Percentiles rank a stretch among this genome's conserved stretches.
These are phyloP conservation scores for Helotiales sp. DNA, from an alignment of 2,329 filamentous ascomycete genomes.

Conservation along the genomic window DNA sequence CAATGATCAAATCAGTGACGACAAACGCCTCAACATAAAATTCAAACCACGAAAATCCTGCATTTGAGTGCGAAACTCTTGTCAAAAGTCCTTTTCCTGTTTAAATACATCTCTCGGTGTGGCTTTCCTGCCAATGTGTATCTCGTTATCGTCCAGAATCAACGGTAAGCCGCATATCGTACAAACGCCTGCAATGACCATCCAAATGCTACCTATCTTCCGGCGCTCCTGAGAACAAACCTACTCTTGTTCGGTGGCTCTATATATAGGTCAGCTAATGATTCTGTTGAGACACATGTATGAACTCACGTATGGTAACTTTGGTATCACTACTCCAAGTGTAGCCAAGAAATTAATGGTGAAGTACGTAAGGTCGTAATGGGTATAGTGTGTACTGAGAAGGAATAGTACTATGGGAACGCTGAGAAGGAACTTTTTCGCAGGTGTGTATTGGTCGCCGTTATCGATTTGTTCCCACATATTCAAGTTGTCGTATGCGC, in stretches of 20 bases:
- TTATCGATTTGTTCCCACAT: slow-evolving; percentile 99
- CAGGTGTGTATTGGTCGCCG: slow-evolving; percentile 95
- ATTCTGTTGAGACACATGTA: not conserved
- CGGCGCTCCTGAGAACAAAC: slow-evolving; percentile 68
- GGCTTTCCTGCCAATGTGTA: slow-evolving; percentile 28
- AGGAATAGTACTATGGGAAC: slow-evolving; percentile 94
- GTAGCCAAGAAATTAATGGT: slow-evolving; percentile 95
- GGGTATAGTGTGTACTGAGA: slow-evolving; percentile 96
- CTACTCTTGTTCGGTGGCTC: slow-evolving; percentile 78
- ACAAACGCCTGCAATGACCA: slow-evolving; percentile 31
- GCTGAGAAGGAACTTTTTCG: slow-evolving; percentile 95
- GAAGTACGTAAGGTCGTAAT: slow-evolving; percentile 96
- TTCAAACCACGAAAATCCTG: slow-evolving; percentile 27
- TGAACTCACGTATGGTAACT: slow-evolving; percentile 81
- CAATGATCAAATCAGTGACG: not conserved
- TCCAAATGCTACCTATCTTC: slow-evolving; percentile 50
- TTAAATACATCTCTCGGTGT: slow-evolving; percentile 32
- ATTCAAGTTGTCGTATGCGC: slow-evolving; percentile 98
- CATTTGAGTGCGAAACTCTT: slow-evolving; percentile 1
- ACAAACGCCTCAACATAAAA: slow-evolving; percentile 5
- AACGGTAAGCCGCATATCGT: slow-evolving; percentile 31
- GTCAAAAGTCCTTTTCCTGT: slow-evolving; percentile 27
- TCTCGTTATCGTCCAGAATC: slow-evolving; percentile 26
- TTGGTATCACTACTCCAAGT: slow-evolving; percentile 90
- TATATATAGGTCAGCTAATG: slow-evolving; percentile 40